Evolutionary conservation across 345 rosid species (phyloP), one percentile per base, ranked within the genome.

Genomic region (Pseudoturritis turrita): DNA sequence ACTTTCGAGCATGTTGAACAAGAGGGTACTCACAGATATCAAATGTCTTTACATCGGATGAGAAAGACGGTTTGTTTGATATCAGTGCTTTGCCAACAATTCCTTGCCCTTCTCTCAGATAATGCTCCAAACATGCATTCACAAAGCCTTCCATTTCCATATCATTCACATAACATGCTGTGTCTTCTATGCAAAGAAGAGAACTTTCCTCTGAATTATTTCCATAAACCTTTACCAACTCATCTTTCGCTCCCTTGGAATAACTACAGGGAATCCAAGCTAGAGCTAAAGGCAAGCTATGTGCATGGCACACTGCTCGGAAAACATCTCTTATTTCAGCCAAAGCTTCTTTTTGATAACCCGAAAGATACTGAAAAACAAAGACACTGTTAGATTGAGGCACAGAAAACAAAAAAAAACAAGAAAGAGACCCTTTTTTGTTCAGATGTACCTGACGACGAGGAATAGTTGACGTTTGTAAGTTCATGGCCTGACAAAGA

Each of bases 1-100:
- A 86, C 74, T 85, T 88, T 61, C 98, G 89, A 49, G 97, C 96
- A 65, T 88, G 97, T 28, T 90, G 97, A 49, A 94, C 98, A 43
- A 89, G 89, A 37, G 98, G 95, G 76, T 88, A 89, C 53, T 86
- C 89, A 12, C 65, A 64, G 74, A 94, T 85, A 73, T 89, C 77
- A 65, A 86, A 87, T 45, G 84, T 70, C 84, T 94, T 94, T 26
- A 89, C 92, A 77, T 94, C 89, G 17, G 89, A 73, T 58, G 81
- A 66, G 80, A 93, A 90, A 78, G 81, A 85, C 6, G 97, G 95
- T 60, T 84, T 89, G 64, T 86, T 94, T 60, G 97, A 91, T 73
- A 79, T 76, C 68, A 89, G 76, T 14, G 95, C 91, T 85, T 88
- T 89, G 65, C 98, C 98, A 53, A 85, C 96, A 72, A 87, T 58